A percentile compares a stretch with the other conserved stretches of the same genome.
phyloP scores from a whole-genome alignment of 1,284 basidiomycete species.

The Stygiomarasmius scandens region DNA sequence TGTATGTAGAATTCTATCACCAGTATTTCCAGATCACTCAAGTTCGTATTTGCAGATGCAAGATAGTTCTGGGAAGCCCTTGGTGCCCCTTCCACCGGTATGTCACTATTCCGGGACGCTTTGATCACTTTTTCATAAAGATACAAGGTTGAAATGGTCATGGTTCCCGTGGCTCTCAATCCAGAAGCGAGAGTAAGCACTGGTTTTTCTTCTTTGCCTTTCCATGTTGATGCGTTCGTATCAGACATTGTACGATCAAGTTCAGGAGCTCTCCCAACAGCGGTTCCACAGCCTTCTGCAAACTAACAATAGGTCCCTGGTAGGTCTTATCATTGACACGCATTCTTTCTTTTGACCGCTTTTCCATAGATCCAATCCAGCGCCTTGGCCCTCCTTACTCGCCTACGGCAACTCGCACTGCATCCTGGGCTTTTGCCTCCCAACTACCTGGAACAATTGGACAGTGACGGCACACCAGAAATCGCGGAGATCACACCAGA shows the following conservation, averaged over 20 bases:
- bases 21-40: too few species aligned
- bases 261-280: slow-evolving; percentile 65
- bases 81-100: slow-evolving; percentile 80
- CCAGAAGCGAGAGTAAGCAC: slow-evolving; percentile 64
- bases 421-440: slow-evolving; percentile 79
- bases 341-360: not conserved
- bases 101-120: not conserved
- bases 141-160: slow-evolving; percentile 68
- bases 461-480: slow-evolving; percentile 38
- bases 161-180: slow-evolving; percentile 70
- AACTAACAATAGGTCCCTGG: slow-evolving; percentile 42
- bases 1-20: slow-evolving; percentile 46
- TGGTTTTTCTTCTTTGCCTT: slow-evolving; percentile 1
- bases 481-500: slow-evolving; percentile 43
- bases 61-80: slow-evolving; percentile 70
- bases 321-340: slow-evolving; percentile 21
- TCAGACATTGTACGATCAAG: slow-evolving; percentile 71
- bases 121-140: slow-evolving; percentile 1
- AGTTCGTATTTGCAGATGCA: slow-evolving; percentile 75
- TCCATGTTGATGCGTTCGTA: not conserved
- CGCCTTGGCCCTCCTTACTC: slow-evolving; percentile 81
- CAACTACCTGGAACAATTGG: slow-evolving; percentile 75
- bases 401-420: slow-evolving; percentile 84
- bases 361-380: slow-evolving; percentile 62
- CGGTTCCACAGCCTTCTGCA: slow-evolving; percentile 64